Base-by-base conservation (phyloP, 2,329 filamentous ascomycete genomes). In the Colletotrichum echinochloae region DNA sequence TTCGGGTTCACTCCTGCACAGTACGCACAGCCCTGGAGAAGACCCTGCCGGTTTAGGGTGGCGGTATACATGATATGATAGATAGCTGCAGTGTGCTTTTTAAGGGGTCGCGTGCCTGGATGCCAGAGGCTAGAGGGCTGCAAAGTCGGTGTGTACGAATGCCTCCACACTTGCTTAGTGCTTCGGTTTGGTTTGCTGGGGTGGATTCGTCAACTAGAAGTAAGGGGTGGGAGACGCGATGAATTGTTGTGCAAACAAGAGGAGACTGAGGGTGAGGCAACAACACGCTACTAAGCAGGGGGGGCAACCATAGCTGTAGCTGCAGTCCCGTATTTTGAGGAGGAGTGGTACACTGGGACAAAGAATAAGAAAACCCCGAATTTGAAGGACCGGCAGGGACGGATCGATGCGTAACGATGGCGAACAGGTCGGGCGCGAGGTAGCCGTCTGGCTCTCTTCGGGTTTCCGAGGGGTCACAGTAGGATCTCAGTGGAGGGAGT, bases 401-500 rank as follows among this genome's bases (percentile, higher is more conserved):
- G n/a, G 39, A 18, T 48, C 12, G 14, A 12, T 35, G 48, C 44
- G 62, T 37, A n/a, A 60, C 55, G 66, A 39, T 37, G 52, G 46
- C 54, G 54, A 30, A 49, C 23, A 39, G 52, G 14, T 16, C 33
- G 54, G 46, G 23, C 26, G 44, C 48, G 30, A 51, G 16, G 48
- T n/a, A 37, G 46, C 55, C 52, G 14, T 35, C 20, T 23, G 51
- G 28, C 39, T 44, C 44, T 6, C 41, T 66, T 46, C 57, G 44
- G 64, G 64, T 51, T 62, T 59, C 64, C 63, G 52, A 12, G 67
- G 56, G 55, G 55, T 52, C 5, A 48, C 49, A 64, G 55, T 11
- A 56, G 39, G 26, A 37, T 56, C 41, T 66, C 37, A 52, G 56
- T 66, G 63, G 57, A 67, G 64, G 64, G 57, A 48, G 52, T 59